Base-by-base conservation (phyloP, 179 eudicot genomes). In the Heliamphora pulchella region DNA sequence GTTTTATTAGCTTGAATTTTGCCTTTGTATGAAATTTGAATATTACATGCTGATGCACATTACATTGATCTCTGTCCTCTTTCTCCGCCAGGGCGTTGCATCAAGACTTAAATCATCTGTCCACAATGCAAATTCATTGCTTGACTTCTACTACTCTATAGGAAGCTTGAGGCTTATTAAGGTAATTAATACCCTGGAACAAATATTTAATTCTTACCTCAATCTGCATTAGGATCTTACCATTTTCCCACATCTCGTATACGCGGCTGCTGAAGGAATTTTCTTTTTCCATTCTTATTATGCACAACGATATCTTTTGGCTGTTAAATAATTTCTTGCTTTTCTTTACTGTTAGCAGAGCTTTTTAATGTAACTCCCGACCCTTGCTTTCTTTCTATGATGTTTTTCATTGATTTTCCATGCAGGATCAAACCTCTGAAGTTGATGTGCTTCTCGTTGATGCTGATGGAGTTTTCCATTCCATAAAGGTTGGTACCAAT, bases 81-180 rank as follows among this genome's bases (percentile, higher is more conserved):
- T 13, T 76, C 71, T 46, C 71, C 48, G 81, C n/a, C 48, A 95
- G 98, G 94, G 80, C 53, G 78, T 90, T 81, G 85, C 83, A 68
- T 83, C 93, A 71, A 91, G 89, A 82, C 87, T 92, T 71, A 91
- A 88, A 87, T 85, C 89, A 80, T 86, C 91, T 65, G 79, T 89
- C 72, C 77, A 70, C 11, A 87, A 70, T 61, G 90, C 94, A 55
- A 87, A 76, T 81, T 83, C 96, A 78, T 85, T 95, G 87, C 86
- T 87, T 64, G 97, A 93, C 64, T 91, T 85, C 86, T 92, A 93
- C 85, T 85, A 89, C 75, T 80, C 96, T 20, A 68, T 92, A 54
- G 98, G 94, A 87, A 84, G 95, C 82, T 86, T 95, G 89, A 70
- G 64, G 20, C 83, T 83, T 73, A 88, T 93, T 46, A 95, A 95